These are phyloP conservation scores for Papiliotrema flavescens DNA, from an alignment of 1,284 basidiomycete species.

Conservation along the genomic window DNA sequence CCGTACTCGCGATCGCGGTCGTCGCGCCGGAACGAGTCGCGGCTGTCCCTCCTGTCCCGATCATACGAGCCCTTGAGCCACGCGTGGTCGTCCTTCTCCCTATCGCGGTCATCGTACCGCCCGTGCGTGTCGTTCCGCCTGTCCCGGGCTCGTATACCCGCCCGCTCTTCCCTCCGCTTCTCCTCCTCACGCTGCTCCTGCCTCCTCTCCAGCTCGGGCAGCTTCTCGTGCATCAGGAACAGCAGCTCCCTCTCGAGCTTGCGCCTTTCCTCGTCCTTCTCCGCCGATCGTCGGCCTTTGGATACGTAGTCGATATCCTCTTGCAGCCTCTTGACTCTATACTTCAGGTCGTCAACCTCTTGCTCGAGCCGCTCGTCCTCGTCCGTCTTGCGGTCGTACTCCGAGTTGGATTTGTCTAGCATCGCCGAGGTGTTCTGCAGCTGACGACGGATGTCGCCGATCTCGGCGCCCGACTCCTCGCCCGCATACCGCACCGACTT, in stretches of 20 bases:
- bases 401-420: slow-evolving; percentile 70
- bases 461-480: slow-evolving; percentile 67
- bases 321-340: slow-evolving; percentile 80
- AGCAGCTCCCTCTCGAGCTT: slow-evolving; percentile 86
- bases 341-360: slow-evolving; percentile 84
- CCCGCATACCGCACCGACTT: slow-evolving; percentile 71
- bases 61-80: slow-evolving; percentile 51
- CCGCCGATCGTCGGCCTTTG: slow-evolving; percentile 66
- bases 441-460: slow-evolving; percentile 82
- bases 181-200: slow-evolving; percentile 76
- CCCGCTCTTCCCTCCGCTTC: slow-evolving; percentile 70
- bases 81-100: slow-evolving; percentile 28
- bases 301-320: slow-evolving; percentile 91
- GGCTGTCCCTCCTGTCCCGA: slow-evolving; percentile 36
- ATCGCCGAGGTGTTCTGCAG: slow-evolving; percentile 76
- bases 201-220: slow-evolving; percentile 85
- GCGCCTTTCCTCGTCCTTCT: slow-evolving; percentile 81
- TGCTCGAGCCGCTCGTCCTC: slow-evolving; percentile 86
- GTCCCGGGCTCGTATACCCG: slow-evolving; percentile 77
- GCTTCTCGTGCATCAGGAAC: slow-evolving; percentile 80
- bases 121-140: slow-evolving; percentile 76
- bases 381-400: slow-evolving; percentile 59
- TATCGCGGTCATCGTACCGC: slow-evolving; percentile 53
- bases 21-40: slow-evolving; percentile 50
- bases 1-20: slow-evolving; percentile 46